Conservation (phyloP, 176 grass and related monocot genomes). For the Thinopyrum elongatum region DNA sequence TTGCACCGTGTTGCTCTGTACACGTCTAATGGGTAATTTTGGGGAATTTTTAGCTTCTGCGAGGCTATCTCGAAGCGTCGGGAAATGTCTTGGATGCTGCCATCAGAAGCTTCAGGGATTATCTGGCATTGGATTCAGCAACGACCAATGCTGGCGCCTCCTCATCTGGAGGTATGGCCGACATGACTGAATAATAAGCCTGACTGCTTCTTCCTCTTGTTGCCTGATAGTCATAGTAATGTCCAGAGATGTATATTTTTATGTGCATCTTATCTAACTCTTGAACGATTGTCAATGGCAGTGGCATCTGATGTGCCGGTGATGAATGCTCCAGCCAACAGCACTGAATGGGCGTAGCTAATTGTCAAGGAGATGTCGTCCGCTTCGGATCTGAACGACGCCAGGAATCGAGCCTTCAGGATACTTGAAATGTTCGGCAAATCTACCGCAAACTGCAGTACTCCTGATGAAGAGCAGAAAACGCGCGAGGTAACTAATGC, state of each 20-base stretch:
- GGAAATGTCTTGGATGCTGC: constrained; percentile 48
- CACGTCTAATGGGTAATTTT: neutral
- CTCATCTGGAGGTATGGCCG: constrained; percentile 18
- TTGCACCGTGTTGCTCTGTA: neutral
- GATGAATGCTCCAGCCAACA: constrained; percentile 15
- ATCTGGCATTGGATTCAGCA: neutral
- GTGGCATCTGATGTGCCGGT: neutral
- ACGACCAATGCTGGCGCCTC: neutral
- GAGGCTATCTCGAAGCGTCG: neutral
- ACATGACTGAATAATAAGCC: neutral
- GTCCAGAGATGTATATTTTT: neutral
- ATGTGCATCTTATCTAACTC: neutral
- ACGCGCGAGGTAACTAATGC: constrained; percentile 35
- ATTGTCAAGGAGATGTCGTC: constrained; percentile 54
- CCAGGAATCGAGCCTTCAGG: constrained; percentile 45
- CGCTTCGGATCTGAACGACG: constrained; percentile 44
- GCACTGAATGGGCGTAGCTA: constrained; percentile 50
- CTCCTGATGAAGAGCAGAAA: constrained; percentile 11
- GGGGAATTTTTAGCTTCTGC: constrained; percentile 6
- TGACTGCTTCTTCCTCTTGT: neutral
- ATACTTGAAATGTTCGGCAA: constrained; percentile 53
- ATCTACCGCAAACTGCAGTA: neutral
- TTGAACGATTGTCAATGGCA: neutral
- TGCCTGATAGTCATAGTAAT: neutral
- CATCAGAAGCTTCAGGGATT: constrained; percentile 35